Evolutionary conservation across 163 green algal genomes (phyloP).

Genomic region (Volvox carteri): DNA sequence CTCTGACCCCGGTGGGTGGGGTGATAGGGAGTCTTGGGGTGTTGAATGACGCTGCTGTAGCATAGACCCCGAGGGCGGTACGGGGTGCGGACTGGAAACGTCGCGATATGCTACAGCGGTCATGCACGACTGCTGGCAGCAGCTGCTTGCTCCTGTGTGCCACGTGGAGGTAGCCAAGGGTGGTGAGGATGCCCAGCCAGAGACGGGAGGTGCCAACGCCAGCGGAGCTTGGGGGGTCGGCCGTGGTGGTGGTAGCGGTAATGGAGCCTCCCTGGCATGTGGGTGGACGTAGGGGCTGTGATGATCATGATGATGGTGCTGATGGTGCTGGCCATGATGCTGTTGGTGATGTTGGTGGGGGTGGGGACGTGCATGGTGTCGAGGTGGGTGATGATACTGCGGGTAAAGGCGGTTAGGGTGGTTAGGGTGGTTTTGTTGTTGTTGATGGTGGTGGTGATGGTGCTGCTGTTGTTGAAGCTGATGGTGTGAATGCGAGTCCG

Average conservation of each 20-base stretch:
- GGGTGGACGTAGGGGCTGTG: too few species aligned
- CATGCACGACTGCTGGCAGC: neutral
- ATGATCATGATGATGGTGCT: too few species aligned
- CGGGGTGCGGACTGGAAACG: conserved; percentile 2
- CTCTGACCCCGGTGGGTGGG: neutral
- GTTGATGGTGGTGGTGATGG: neutral
- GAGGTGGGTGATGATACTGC: too few species aligned
- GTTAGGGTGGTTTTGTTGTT: neutral
- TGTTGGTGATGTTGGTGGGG: neutral
- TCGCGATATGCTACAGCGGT: neutral
- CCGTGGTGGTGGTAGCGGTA: too few species aligned
- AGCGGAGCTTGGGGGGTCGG: too few species aligned
- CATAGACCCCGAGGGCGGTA: neutral
- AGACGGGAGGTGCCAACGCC: too few species aligned
- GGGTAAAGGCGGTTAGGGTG: too few species aligned
- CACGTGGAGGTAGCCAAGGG: neutral
- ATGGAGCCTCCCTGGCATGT: too few species aligned
- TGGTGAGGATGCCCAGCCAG: neutral
- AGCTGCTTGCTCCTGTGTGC: neutral
- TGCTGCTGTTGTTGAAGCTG: neutral
- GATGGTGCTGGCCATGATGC: too few species aligned
- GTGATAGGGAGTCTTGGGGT: neutral
- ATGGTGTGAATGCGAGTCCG: neutral
- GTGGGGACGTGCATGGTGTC: too few species aligned
- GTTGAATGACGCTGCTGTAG: neutral